Base-by-base conservation (phyloP, 345 rosid species). In the Pugionium dolabratum region DNA sequence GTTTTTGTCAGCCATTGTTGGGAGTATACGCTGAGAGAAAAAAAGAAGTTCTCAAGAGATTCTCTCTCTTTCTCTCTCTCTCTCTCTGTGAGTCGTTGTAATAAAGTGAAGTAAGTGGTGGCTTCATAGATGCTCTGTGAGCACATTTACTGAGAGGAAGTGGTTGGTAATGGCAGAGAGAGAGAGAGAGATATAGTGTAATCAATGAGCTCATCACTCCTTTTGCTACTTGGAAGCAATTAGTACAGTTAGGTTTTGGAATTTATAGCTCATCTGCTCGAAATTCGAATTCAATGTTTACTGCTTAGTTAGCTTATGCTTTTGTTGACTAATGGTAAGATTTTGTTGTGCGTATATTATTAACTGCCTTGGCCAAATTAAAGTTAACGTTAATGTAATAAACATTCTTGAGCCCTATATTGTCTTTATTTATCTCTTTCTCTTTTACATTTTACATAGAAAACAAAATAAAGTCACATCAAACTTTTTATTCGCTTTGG, bases 1-100 rank as follows among this genome's bases (percentile, higher is more conserved):
- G 76, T 74, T 58, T 76, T 42, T 54, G 50, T 33, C 18, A 45
- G 77, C 75, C 95, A 88, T 72, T 34, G 71, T 59, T 84, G 27
- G 8, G 42, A 5, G 43, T 9, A 27, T 35, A 61, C 2, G 5
- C 50, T 43, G 4, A 36, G 27, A 49, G 55, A 18, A 30, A 42
- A 10, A 18, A 37, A 49, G 27, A 62, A 49, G 47, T 2, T 35
- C 4, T 7, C 10, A 36, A 62, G 58, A 41, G 53, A 50, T 31
- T 54, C 9, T 52, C 29, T 61, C 54, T 69, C 34, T 59, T 9
- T 42, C 43, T 68, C 59, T 51, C 36, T 68, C 57, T 66, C 7
- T 32, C 66, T 67, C 36, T 34, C 36, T 34, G 4, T 34, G n/a
- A 18, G 69, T 30, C 54, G 69, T 62, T 43, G 58, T 54, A 73